Conservation (phyloP, 1,139 yeast genomes). For the Arxiozyma slooffiae region DNA sequence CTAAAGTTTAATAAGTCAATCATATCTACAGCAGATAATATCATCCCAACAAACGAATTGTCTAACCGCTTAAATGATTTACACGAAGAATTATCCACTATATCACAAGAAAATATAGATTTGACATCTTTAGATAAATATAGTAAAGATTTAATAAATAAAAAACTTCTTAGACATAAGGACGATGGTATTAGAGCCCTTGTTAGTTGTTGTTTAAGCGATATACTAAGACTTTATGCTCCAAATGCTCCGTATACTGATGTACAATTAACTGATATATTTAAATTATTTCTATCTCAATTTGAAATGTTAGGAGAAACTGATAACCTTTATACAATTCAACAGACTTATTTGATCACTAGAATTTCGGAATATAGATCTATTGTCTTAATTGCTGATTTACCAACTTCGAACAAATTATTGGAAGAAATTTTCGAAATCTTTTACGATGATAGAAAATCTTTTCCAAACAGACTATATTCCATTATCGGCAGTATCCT, state of each 20-base stretch:
- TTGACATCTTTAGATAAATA: constrained; percentile 37
- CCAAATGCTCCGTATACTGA: constrained; percentile 87
- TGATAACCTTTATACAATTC: constrained; percentile 56
- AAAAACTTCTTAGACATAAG: constrained; percentile 49
- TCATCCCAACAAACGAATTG: constrained; percentile 52
- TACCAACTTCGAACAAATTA: constrained; percentile 51
- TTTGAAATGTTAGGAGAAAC: constrained; percentile 48
- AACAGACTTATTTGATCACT: constrained; percentile 58
- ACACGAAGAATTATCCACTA: constrained; percentile 49
- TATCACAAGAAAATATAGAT: constrained; percentile 54
- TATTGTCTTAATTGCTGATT: constrained; percentile 67
- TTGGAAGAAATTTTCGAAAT: constrained; percentile 49
- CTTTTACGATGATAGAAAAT: constrained; percentile 46
- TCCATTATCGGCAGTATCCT: constrained; percentile 58
- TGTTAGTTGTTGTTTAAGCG: constrained; percentile 67
- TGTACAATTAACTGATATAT: constrained; percentile 50
- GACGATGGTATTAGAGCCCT: constrained; percentile 65
- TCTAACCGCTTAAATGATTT: constrained; percentile 37
- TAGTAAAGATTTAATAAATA: constrained; percentile 45
- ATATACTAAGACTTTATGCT: constrained; percentile 67
- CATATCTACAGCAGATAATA: constrained; percentile 44
- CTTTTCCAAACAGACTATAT: constrained; percentile 38
- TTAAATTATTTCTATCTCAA: constrained; percentile 53
- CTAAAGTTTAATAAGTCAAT: constrained; percentile 41
- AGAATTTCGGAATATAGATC: constrained; percentile 70